phyloP scores from a whole-genome alignment of 2,329 filamentous ascomycete species.

The Cladosporium velox region DNA sequence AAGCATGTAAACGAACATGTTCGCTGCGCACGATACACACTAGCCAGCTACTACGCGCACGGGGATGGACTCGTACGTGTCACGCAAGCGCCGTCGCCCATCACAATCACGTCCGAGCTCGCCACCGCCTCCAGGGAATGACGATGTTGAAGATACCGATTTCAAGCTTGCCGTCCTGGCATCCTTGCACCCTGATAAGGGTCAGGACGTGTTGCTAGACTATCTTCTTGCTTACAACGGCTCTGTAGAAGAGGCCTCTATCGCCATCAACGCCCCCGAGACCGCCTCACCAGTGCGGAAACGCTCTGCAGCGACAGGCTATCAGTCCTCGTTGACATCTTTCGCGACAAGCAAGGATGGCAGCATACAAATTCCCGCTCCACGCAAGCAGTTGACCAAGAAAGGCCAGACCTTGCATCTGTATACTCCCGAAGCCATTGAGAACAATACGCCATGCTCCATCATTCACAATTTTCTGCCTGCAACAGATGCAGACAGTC shows the following conservation, averaged over 20 bases:
- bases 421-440: slow-evolving; percentile 78
- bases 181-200: slow-evolving; percentile 68
- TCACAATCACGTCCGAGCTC: slow-evolving; percentile 23
- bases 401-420: slow-evolving; percentile 83
- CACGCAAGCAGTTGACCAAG: slow-evolving; percentile 56
- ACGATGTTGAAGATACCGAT: slow-evolving; percentile 75
- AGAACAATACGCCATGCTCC: slow-evolving; percentile 82
- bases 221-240: slow-evolving; percentile 76
- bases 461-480: slow-evolving; percentile 91
- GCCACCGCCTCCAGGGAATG: slow-evolving; percentile 21
- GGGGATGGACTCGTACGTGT: slow-evolving; percentile 34
- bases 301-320: slow-evolving; percentile 36
- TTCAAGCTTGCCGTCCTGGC: slow-evolving; percentile 82
- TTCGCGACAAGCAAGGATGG: slow-evolving; percentile 25
- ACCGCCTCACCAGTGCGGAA: slow-evolving; percentile 38
- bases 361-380: not conserved
- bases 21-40: not conserved
- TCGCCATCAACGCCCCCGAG: slow-evolving; percentile 49
- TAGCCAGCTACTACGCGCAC: not conserved
- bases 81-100: slow-evolving; percentile 29
- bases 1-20: not conserved
- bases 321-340: slow-evolving; percentile 46
- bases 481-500: slow-evolving; percentile 65
- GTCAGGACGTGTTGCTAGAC: slow-evolving; percentile 72
- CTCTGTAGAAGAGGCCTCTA: slow-evolving; percentile 66